Conservation (phyloP, 768 basidiomycete species). For the Pleurotus eryngii region DNA sequence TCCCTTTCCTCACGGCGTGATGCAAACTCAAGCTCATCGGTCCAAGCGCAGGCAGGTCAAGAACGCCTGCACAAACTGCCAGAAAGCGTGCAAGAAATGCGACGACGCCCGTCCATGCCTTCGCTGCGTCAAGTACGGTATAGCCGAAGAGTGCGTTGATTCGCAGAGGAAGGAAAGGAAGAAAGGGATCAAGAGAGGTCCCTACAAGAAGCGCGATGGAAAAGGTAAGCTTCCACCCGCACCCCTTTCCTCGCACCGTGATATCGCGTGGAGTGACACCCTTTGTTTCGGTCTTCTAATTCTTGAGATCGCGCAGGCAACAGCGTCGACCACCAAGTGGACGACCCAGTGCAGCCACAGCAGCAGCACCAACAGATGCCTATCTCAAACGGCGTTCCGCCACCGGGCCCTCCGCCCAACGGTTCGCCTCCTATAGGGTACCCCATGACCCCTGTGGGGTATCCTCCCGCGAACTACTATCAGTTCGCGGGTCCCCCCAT, state of each 20-base stretch:
- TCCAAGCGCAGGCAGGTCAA: constrained; percentile 86
- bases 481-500: constrained; percentile 50
- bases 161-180: constrained; percentile 91
- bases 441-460: constrained; percentile 50
- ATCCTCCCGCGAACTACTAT: constrained; percentile 49
- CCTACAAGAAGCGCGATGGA: constrained; percentile 95
- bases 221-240: constrained; percentile 56
- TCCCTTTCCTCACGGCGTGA: constrained; percentile 51
- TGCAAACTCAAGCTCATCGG: constrained; percentile 48
- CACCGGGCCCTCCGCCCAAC: constrained; percentile 22
- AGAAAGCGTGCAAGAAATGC: constrained; percentile 90
- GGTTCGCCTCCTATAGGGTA: constrained; percentile 46
- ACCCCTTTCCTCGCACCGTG: constrained; percentile 26
- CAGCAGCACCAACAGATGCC: constrained; percentile 24
- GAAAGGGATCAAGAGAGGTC: constrained; percentile 82
- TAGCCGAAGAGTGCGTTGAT: constrained; percentile 83
- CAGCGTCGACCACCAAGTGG: constrained; percentile 39
- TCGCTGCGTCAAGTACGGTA: constrained; percentile 88
- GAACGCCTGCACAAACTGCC: constrained; percentile 88
- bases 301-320: constrained; percentile 57
- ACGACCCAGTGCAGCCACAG: constrained; percentile 29
- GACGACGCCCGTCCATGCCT: constrained; percentile 91
- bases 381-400: constrained; percentile 36
- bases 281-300: constrained; percentile 32
- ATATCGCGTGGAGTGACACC: constrained; percentile 20